These are phyloP conservation scores for Blastocrithidia nonstop DNA, from an alignment of 208 protist species.

Conservation along the genomic window DNA sequence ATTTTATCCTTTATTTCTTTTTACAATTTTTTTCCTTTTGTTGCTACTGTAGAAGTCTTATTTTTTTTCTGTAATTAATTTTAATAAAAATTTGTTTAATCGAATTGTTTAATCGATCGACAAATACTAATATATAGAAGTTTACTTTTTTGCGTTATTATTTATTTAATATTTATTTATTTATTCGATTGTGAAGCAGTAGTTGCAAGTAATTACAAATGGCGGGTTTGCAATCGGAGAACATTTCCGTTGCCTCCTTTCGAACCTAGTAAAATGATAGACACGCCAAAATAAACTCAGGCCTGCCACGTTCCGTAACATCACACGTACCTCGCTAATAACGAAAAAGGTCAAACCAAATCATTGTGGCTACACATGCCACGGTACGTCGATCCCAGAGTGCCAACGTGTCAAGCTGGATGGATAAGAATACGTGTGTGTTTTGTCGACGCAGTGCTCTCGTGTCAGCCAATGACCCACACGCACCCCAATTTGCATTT, in stretches of 20 bases:
- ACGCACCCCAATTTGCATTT: conserved; percentile 72
- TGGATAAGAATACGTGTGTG: conserved; percentile 30
- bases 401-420: conserved; percentile 3
- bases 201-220: conserved; percentile 8
- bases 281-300: too few species aligned
- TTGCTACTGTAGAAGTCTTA: conserved; percentile 1
- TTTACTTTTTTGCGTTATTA: too few species aligned
- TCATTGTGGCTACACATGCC: too few species aligned
- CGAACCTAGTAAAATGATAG: conserved; percentile 2
- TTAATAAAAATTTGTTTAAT: background rate
- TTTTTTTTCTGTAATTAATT: conserved; percentile 2
- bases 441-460: conserved; percentile 35
- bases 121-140: background rate
- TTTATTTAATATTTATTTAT: too few species aligned
- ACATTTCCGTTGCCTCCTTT: conserved; percentile 54
- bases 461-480: conserved; percentile 32
- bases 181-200: conserved; percentile 1
- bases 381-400: too few species aligned
- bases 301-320: too few species aligned
- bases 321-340: too few species aligned
- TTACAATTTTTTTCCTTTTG: conserved; percentile 2
- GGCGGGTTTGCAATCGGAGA: conserved; percentile 63
- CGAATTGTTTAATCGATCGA: conserved; percentile 6
- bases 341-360: too few species aligned
- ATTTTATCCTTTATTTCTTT: too few species aligned